A percentile compares a stretch with the other conserved stretches of the same genome.
Evolutionary conservation across 139 green algal species (phyloP).

Genomic region (Asterochloris erici): DNA sequence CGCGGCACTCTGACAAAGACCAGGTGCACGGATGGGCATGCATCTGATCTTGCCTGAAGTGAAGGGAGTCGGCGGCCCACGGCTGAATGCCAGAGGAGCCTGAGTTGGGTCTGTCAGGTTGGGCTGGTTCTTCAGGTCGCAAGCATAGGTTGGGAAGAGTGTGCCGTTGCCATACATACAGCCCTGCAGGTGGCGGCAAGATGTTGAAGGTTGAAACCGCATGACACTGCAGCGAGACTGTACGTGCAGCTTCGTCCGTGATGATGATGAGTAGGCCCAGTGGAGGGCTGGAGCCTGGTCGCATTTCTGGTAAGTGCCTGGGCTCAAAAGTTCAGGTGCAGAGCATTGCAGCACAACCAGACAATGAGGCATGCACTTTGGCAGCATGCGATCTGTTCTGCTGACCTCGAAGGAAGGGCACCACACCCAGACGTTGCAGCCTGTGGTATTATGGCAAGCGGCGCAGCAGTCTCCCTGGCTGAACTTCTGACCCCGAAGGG

Average conservation of each 20-base stretch:
- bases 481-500: not conserved
- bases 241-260: too few relatives aligned
- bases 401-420: not conserved
- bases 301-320: too few relatives aligned
- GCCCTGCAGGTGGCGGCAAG: not conserved
- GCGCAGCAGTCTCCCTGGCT: slow-evolving; percentile 16
- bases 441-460: not conserved
- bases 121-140: slow-evolving; percentile 11
- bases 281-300: too few relatives aligned
- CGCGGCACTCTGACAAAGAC: too few relatives aligned
- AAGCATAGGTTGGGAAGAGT: slow-evolving; percentile 6
- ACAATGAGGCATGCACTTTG: not conserved
- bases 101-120: slow-evolving; percentile 14
- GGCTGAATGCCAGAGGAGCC: slow-evolving; percentile 4
- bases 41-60: slow-evolving; percentile 3
- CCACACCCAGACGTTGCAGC: slow-evolving; percentile 26
- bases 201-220: too few relatives aligned
- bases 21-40: not conserved
- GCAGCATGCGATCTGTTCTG: not conserved
- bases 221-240: too few relatives aligned
- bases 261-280: too few relatives aligned
- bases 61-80: slow-evolving; percentile 8
- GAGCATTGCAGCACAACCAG: too few relatives aligned
- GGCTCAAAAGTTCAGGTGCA: too few relatives aligned
- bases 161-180: slow-evolving; percentile 5